Evolutionary conservation across 768 basidiomycete species (phyloP), one percentile per base, ranked within the genome.

Genomic region (Hortiboletus flavorubellus): DNA sequence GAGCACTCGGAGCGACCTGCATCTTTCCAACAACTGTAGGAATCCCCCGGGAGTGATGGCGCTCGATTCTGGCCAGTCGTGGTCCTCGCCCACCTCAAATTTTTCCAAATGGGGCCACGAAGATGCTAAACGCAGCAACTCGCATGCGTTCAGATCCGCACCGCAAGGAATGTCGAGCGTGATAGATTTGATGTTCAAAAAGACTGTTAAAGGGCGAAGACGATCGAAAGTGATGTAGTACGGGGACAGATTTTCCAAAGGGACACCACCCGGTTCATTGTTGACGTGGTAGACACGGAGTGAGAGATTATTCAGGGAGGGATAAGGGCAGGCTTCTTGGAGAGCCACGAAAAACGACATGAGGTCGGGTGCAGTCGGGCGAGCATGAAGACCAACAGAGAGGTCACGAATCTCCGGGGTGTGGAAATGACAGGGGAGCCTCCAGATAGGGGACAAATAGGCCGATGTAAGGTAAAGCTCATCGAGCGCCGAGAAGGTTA

Each of bases 11-110:
- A 64, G 61, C 2, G 42, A 63, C 34, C 49, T 53, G 40, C 57
- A 63, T n/a, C 16, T 55, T 21, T 59, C 59, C 29, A 64, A 1
- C 11, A 64, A 37, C 29, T 43, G 51, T 29, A 55, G 7, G 29
- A 64, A 58, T 15, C 63, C 56, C 1, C 8, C 12, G 1, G 51
- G 59, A 3, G 59, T 62, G 45, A 64, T 51, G 10, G 11, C 54
- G 4, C 58, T 54, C 8, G 35, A 44, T 14, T 35, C 1, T 7
- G 35, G 23, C 54, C 62, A 63, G 26, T 53, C 55, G 37, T 9
- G 7, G 3, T 54, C 10, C 2, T 8, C 1, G 8, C 53, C 50
- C 23, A 64, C 33, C 9, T 34, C 18, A 1, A 64, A 47, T 2
- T 0, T 0, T 21, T 57, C 45, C 33, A 64, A 21, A 12, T 23